These are phyloP conservation scores for Echria macrotheca DNA, from an alignment of 495 filamentous ascomycete genomes.

Conservation along the genomic window DNA sequence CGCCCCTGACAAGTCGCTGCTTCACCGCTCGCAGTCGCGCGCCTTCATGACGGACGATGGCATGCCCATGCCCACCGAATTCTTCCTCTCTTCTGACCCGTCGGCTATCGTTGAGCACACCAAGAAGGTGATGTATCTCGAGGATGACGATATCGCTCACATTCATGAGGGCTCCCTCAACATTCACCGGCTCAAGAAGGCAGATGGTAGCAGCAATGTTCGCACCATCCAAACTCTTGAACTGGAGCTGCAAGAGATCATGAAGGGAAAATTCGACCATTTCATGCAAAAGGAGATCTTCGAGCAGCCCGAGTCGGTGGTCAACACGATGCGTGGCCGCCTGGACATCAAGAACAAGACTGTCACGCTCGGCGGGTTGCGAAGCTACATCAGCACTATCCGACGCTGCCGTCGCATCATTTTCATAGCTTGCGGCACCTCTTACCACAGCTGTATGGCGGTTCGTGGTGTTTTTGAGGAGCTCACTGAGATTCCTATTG, in stretches of 20 bases:
- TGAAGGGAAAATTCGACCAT: constrained; percentile 99
- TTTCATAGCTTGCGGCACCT: constrained; percentile 97
- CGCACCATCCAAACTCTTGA: constrained; percentile 97
- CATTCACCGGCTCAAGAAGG: constrained; percentile 95
- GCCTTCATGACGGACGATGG: constrained; percentile 98
- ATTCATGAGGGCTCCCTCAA: constrained; percentile 98
- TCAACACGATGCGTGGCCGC: constrained; percentile 99
- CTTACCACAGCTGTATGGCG: constrained; percentile 98
- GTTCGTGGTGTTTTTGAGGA: constrained; percentile 97
- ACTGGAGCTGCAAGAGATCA: constrained; percentile 98
- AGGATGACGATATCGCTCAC: constrained; percentile 99
- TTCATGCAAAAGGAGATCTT: constrained; percentile 99
- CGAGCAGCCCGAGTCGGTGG: constrained; percentile 96
- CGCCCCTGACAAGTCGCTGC: constrained; percentile 90
- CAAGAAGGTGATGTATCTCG: constrained; percentile 98
- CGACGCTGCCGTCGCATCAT: constrained; percentile 93
- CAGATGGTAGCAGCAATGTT: constrained; percentile 93
- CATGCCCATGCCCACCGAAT: constrained; percentile 94
- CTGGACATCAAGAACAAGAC: constrained; percentile 86
- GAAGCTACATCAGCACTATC: constrained; percentile 94
- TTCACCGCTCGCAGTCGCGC: constrained; percentile 95
- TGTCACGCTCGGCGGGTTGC: constrained; percentile 89
- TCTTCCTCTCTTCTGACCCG: constrained; percentile 96
- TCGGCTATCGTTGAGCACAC: constrained; percentile 99
- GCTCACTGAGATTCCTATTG: constrained; percentile 94